Conservation (phyloP, 1,139 yeast genomes). For the Blastobotrys raffinosifermentans region DNA sequence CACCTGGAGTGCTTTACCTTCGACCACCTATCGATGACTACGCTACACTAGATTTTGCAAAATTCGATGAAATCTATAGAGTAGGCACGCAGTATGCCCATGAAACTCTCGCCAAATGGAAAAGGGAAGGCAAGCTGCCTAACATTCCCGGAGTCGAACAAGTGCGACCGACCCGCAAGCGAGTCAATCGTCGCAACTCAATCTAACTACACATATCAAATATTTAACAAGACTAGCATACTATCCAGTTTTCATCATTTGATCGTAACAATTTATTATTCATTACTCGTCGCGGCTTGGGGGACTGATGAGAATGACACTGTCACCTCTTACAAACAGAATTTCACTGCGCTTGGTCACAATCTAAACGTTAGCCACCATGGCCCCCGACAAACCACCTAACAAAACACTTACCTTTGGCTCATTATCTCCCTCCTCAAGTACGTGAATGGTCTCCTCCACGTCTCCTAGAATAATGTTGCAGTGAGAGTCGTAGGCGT, state of each 20-base stretch:
- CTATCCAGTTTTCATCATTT: neutral
- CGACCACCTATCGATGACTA: constrained; percentile 92
- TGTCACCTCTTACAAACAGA: constrained; percentile 95
- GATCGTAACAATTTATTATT: constrained; percentile 4
- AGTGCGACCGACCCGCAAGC: constrained; percentile 23
- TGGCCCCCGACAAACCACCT: too few species aligned
- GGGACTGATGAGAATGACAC: constrained; percentile 72
- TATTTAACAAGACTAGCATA: neutral
- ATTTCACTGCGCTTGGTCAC: constrained; percentile 69
- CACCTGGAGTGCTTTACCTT: constrained; percentile 82
- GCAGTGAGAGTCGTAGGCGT: constrained; percentile 95
- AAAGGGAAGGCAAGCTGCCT: constrained; percentile 51
- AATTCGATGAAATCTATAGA: constrained; percentile 80
- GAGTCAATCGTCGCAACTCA: constrained; percentile 54
- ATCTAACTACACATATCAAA: constrained; percentile 32
- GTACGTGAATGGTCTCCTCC: constrained; percentile 65
- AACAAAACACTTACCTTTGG: constrained; percentile 32
- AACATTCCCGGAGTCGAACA: constrained; percentile 48
- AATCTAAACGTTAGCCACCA: too few species aligned
- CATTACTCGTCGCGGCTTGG: constrained; percentile 13
- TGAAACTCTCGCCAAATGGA: constrained; percentile 48
- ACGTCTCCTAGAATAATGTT: constrained; percentile 95
- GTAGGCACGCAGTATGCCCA: constrained; percentile 79
- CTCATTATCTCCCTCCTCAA: constrained; percentile 44
- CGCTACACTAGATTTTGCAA: constrained; percentile 88